Evolutionary conservation across 331 rosid species (phyloP).

Genomic region (Spiraea crenata): DNA sequence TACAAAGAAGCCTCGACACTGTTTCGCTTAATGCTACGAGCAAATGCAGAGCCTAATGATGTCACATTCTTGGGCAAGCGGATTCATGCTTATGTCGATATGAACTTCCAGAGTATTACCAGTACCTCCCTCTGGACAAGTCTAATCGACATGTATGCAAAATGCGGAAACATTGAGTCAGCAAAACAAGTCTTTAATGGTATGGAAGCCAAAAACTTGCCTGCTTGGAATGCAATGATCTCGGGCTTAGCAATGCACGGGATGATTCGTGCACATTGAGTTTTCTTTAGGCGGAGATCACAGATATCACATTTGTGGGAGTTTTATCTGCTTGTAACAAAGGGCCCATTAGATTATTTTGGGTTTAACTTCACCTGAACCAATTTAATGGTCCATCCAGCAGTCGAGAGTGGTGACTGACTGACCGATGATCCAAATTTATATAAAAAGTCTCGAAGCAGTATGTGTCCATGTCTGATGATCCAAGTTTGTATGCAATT

Average conservation of each 20-base stretch:
- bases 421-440: too few relatives aligned
- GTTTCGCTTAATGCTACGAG: constrained; percentile 60
- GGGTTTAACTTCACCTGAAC: too few relatives aligned
- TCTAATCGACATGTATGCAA: constrained; percentile 76
- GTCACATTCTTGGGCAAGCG: constrained; percentile 74
- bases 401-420: too few relatives aligned
- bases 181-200: constrained; percentile 65
- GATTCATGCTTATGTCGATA: constrained; percentile 77
- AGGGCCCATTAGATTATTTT: too few relatives aligned
- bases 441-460: too few relatives aligned
- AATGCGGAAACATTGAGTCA: constrained; percentile 69
- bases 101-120: constrained; percentile 34
- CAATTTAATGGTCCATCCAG: too few relatives aligned
- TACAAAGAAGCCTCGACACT: constrained; percentile 61
- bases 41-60: constrained; percentile 57
- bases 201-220: constrained; percentile 42
- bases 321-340: constrained; percentile 80
- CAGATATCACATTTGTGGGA: constrained; percentile 80
- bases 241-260: constrained; percentile 77
- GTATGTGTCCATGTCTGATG: too few relatives aligned
- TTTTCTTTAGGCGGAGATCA: too few relatives aligned
- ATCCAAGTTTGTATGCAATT: too few relatives aligned
- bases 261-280: constrained; percentile 47
- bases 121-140: constrained; percentile 67
- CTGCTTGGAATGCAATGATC: constrained; percentile 87